Conservation (phyloP, 139 green algal genomes). For the Zygnema circumcarinatum region DNA sequence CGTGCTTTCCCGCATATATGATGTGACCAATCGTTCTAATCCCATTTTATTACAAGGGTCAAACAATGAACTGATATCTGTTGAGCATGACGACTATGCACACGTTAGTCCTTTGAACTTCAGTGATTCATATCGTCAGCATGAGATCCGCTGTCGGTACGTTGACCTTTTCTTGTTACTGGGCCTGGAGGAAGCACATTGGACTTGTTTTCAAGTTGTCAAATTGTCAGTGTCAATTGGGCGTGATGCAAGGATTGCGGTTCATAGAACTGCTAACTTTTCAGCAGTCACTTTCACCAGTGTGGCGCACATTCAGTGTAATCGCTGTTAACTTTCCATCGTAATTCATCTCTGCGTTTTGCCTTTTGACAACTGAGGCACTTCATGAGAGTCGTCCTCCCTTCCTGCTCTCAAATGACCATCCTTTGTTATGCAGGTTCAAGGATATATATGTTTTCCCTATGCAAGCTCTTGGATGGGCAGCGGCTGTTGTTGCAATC, state of each 20-base stretch:
- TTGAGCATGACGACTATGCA: not conserved
- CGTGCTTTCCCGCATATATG: slow-evolving; percentile 32
- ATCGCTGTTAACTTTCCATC: too few species aligned
- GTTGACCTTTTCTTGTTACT: not conserved
- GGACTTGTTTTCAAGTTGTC: too few species aligned
- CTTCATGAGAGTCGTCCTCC: too few species aligned
- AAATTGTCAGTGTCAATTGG: too few species aligned
- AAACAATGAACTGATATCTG: not conserved
- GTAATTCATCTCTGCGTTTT: too few species aligned
- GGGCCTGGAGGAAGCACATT: not conserved
- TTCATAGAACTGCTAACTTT: too few species aligned
- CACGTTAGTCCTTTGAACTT: slow-evolving; percentile 3
- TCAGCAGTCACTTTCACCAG: too few species aligned
- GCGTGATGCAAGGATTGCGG: too few species aligned
- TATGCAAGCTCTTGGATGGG: slow-evolving; percentile 1
- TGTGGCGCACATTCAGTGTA: too few species aligned
- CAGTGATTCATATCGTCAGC: not conserved
- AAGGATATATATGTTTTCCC: not conserved
- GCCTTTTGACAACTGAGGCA: too few species aligned
- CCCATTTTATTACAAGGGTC: slow-evolving; percentile 10
- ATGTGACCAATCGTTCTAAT: not conserved
- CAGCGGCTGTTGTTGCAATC: not conserved
- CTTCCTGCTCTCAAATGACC: too few species aligned
- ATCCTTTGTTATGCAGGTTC: too few species aligned
- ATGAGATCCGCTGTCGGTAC: slow-evolving; percentile 32